Conservation (phyloP, 2,329 filamentous ascomycete genomes). For the Sclerotinia borealis region DNA sequence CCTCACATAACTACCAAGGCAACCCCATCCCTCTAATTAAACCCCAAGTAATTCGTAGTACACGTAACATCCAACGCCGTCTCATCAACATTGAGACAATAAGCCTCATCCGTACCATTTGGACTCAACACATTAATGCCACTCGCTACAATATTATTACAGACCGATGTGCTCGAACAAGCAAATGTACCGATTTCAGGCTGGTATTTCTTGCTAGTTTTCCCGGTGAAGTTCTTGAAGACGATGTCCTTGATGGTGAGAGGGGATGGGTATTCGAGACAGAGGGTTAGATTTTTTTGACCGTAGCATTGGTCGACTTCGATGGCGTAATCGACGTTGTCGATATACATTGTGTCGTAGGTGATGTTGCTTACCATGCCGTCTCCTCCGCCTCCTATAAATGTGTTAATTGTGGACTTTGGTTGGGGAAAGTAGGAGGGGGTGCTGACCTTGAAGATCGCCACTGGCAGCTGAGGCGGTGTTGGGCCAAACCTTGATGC, state of each 20-base stretch:
- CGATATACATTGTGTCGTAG: constrained; percentile 54
- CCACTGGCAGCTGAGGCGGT: constrained; percentile 46
- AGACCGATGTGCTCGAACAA: constrained; percentile 43
- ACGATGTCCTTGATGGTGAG: constrained; percentile 51
- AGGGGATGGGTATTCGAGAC: constrained; percentile 48
- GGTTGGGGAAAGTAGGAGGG: not conserved
- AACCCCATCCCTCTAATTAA: constrained; percentile 21
- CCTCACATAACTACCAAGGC: not conserved
- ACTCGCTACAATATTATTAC: constrained; percentile 42
- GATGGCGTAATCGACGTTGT: constrained; percentile 60
- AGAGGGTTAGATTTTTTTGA: constrained; percentile 56
- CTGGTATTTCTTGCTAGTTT: constrained; percentile 41
- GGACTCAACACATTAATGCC: constrained; percentile 44
- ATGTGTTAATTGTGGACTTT: not conserved
- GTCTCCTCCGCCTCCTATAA: constrained; percentile 53
- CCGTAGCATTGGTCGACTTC: constrained; percentile 62
- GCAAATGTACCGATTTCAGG: constrained; percentile 42
- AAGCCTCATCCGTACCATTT: constrained; percentile 38
- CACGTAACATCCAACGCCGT: constrained; percentile 35
- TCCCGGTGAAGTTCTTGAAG: constrained; percentile 51
- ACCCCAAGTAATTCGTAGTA: constrained; percentile 24
- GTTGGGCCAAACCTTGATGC: constrained; percentile 67
- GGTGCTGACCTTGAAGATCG: constrained; percentile 42
- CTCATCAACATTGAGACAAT: constrained; percentile 40
- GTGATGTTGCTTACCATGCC: constrained; percentile 61